Conservation (phyloP, 75 land plant genomes). For the Picea sitchensis region DNA sequence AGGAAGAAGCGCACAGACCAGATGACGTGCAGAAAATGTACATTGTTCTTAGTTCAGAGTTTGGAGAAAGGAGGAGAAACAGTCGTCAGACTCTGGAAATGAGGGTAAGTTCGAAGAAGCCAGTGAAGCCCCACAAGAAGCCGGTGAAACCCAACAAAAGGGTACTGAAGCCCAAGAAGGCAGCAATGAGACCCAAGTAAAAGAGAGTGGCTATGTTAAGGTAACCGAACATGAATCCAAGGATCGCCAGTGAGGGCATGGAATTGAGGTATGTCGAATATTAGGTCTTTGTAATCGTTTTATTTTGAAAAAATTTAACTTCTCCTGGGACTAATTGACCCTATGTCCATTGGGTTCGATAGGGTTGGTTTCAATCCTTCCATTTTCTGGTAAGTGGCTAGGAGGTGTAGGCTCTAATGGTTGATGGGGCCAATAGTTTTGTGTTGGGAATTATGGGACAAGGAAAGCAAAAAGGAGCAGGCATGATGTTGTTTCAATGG, state of each 20-base stretch:
- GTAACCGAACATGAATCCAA: not conserved
- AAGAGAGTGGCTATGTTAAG: not conserved
- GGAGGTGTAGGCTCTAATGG: too few relatives aligned
- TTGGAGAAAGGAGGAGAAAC: slow-evolving; percentile 61
- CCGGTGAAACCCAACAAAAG: not conserved
- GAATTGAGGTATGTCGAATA: not conserved
- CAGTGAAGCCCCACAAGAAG: not conserved
- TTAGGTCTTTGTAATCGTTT: not conserved
- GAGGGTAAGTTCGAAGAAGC: slow-evolving; percentile 22
- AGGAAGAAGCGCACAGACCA: slow-evolving; percentile 53
- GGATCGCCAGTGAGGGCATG: not conserved
- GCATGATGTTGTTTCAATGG: too few relatives aligned
- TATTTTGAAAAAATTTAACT: too few relatives aligned
- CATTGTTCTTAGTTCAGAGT: slow-evolving; percentile 52
- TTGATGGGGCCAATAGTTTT: too few relatives aligned
- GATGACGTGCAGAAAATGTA: slow-evolving; percentile 71
- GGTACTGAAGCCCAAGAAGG: too few relatives aligned
- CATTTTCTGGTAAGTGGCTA: too few relatives aligned
- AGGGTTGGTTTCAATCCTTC: too few relatives aligned
- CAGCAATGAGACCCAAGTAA: too few relatives aligned
- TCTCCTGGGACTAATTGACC: too few relatives aligned
- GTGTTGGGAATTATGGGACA: too few relatives aligned
- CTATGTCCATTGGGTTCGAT: too few relatives aligned
- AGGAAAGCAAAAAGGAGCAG: too few relatives aligned
- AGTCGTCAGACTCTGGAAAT: slow-evolving; percentile 55